Conservation (phyloP, 1,284 basidiomycete species). For the Malassezia cuniculi region DNA sequence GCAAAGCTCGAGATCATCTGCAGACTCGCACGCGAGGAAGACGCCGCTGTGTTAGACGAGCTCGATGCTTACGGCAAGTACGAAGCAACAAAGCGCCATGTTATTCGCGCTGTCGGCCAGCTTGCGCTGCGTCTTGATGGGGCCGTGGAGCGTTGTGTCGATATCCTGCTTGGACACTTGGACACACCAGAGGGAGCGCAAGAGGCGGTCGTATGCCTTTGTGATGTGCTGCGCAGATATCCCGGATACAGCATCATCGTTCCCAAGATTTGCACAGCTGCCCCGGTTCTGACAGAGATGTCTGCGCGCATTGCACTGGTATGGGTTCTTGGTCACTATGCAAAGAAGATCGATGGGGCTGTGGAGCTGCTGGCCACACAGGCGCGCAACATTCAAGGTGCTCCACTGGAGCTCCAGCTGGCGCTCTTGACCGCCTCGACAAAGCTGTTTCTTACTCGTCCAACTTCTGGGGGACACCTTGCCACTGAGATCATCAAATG, state of each 20-base stretch:
- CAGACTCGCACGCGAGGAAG: slow-evolving; percentile 75
- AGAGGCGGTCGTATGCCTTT: slow-evolving; percentile 91
- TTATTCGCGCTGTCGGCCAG: slow-evolving; percentile 88
- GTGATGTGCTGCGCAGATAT: slow-evolving; percentile 94
- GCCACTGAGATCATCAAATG: slow-evolving; percentile 93
- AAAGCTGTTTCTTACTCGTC: slow-evolving; percentile 92
- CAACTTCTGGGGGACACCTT: slow-evolving; percentile 72
- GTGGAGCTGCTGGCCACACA: slow-evolving; percentile 89
- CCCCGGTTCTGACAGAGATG: too few relatives aligned
- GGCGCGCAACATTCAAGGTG: too few relatives aligned
- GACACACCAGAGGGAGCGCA: slow-evolving; percentile 95
- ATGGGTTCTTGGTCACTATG: slow-evolving; percentile 96
- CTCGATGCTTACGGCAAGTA: too few relatives aligned
- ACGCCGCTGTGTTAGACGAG: too few relatives aligned
- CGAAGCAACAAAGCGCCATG: too few relatives aligned
- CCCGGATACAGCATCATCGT: slow-evolving; percentile 91
- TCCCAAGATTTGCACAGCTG: too few relatives aligned
- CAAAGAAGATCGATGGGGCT: slow-evolving; percentile 86
- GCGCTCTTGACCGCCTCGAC: slow-evolving; percentile 87
- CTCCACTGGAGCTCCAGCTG: slow-evolving; percentile 86
- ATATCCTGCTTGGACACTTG: slow-evolving; percentile 70
- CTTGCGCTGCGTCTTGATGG: slow-evolving; percentile 90
- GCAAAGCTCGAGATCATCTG: slow-evolving; percentile 99
- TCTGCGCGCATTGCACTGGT: slow-evolving; percentile 94
- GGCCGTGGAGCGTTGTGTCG: slow-evolving; percentile 78